These are phyloP conservation scores for Calcarisporium arbuscula DNA, from an alignment of 2,329 filamentous ascomycete genomes.

Conservation along the genomic window DNA sequence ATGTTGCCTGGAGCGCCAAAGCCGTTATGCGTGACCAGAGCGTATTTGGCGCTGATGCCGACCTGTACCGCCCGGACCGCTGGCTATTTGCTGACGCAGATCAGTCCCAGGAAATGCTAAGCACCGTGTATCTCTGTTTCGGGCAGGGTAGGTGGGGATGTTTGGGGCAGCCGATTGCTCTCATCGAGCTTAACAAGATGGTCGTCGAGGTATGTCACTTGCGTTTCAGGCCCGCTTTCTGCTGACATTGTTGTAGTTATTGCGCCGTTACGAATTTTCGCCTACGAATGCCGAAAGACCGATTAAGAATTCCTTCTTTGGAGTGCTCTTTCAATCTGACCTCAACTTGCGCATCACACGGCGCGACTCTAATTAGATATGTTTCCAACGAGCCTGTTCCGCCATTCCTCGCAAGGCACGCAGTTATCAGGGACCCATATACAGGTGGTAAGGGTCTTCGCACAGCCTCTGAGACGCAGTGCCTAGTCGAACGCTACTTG, in stretches of 20 bases:
- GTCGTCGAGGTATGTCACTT: too few relatives aligned
- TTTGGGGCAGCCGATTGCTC: too few relatives aligned
- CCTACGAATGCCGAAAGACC: neutral
- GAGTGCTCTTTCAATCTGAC: neutral
- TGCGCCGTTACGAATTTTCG: constrained; percentile 6
- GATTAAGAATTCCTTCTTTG: neutral
- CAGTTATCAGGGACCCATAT: too few relatives aligned
- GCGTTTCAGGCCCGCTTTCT: neutral
- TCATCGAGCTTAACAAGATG: too few relatives aligned
- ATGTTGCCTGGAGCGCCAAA: constrained; percentile 48
- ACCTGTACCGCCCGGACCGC: constrained; percentile 46
- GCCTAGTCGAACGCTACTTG: too few relatives aligned
- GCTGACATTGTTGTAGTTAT: neutral
- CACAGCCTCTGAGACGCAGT: too few relatives aligned
- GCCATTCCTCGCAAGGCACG: too few relatives aligned
- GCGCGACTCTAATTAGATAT: too few relatives aligned
- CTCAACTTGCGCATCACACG: neutral
- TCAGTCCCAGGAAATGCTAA: constrained; percentile 26
- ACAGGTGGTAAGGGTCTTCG: too few relatives aligned
- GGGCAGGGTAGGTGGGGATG: too few relatives aligned
- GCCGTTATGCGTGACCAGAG: constrained; percentile 42
- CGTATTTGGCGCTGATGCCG: constrained; percentile 45
- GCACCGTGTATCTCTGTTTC: constrained; percentile 35
- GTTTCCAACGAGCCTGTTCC: too few relatives aligned
- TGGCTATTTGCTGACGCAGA: constrained; percentile 38